Evolutionary conservation across 768 basidiomycete species (phyloP).

Genomic region (Suillus americanus): DNA sequence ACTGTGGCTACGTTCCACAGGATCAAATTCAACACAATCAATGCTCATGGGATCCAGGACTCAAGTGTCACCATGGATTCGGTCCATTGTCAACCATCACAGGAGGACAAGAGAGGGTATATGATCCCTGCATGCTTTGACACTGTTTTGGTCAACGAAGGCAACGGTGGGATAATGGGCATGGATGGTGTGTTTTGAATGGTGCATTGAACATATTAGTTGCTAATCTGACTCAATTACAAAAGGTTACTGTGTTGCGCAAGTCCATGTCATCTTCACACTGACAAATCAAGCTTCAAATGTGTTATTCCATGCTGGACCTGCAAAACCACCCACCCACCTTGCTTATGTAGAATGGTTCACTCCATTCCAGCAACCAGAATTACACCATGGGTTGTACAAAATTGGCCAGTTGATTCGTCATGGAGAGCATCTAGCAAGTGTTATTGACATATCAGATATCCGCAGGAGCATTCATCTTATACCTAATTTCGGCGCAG

Average conservation of each 20-base stretch:
- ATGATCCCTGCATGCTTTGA: not conserved
- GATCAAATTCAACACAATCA: not conserved
- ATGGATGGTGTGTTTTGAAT: not conserved
- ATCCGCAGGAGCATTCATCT: conserved; percentile 33
- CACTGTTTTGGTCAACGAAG: conserved; percentile 5
- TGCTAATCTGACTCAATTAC: not conserved
- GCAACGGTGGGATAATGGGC: not conserved
- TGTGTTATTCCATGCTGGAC: not conserved
- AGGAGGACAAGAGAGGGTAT: not conserved
- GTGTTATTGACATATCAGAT: conserved; percentile 14
- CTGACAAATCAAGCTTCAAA: not conserved
- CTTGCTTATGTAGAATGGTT: conserved; percentile 35
- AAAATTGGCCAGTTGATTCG: not conserved
- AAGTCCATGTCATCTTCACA: not conserved
- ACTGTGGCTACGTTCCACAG: not conserved
- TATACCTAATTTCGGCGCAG: conserved; percentile 30
- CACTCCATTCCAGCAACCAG: conserved; percentile 11
- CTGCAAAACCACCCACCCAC: conserved; percentile 11
- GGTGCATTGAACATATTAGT: not conserved
- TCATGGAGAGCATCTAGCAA: not conserved
- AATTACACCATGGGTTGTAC: not conserved
- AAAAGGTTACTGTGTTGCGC: not conserved
- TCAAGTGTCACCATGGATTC: not conserved
- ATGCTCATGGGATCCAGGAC: not conserved
- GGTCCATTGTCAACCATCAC: not conserved